These are phyloP conservation scores for Coniochaeta pulveracea DNA, from an alignment of 2,329 filamentous ascomycete species.

Conservation along the genomic window DNA sequence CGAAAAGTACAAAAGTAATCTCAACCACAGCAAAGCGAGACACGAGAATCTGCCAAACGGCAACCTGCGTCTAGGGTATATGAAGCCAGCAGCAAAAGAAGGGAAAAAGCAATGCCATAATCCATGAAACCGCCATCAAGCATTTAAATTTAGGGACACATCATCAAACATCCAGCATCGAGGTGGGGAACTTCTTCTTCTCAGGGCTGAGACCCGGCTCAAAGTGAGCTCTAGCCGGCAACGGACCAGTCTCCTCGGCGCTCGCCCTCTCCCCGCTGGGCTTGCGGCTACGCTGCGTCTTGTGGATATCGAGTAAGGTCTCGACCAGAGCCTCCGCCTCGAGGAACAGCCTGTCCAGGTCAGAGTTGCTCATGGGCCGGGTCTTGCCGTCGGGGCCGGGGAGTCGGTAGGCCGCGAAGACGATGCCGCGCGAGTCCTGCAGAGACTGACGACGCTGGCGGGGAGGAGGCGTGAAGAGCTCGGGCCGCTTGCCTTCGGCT, in stretches of 20 bases:
- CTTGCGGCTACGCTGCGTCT: not conserved
- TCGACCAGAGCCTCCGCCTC: conserved; percentile 43
- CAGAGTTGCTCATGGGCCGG: conserved; percentile 21
- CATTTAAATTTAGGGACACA: too few species aligned
- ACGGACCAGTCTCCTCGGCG: not conserved
- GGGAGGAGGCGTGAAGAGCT: conserved; percentile 12
- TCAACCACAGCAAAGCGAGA: too few species aligned
- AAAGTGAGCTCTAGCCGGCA: not conserved
- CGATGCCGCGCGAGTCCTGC: conserved; percentile 37
- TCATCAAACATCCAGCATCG: too few species aligned
- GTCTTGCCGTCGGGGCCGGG: conserved; percentile 26
- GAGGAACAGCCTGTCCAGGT: conserved; percentile 32
- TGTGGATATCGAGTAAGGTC: conserved; percentile 38
- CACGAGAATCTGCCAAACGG: too few species aligned
- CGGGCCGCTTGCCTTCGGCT: not conserved
- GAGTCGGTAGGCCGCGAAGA: conserved; percentile 44
- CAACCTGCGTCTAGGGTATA: too few species aligned
- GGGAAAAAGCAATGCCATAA: too few species aligned
- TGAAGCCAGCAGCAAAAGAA: too few species aligned
- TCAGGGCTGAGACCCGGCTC: too few species aligned
- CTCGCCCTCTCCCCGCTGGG: not conserved
- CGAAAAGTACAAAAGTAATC: too few species aligned
- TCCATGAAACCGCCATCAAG: too few species aligned
- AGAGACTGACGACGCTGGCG: conserved; percentile 3
- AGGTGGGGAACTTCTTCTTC: too few species aligned